These are phyloP conservation scores for Camellia oleifera DNA, from an alignment of 179 eudicot genomes.

Conservation along the genomic window DNA sequence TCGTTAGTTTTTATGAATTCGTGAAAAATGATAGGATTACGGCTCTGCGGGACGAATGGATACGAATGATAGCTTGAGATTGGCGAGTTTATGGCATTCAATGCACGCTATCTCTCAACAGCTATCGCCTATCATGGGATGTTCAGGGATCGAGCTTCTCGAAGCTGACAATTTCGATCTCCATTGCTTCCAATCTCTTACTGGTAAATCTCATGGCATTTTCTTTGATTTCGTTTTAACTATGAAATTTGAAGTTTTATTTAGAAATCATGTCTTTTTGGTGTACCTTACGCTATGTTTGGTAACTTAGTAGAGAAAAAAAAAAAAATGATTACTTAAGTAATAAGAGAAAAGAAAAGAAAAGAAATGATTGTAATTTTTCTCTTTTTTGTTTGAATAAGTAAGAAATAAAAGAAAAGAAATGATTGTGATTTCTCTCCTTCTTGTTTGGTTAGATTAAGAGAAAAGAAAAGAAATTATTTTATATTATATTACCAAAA, in stretches of 20 bases:
- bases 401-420: no score
- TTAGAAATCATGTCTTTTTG: background rate
- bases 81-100: constrained; percentile 93
- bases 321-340: no score
- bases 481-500: no score
- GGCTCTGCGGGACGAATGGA: constrained; percentile 95
- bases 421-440: no score
- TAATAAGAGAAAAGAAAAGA: no score
- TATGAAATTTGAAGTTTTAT: no score
- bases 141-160: constrained; percentile 80
- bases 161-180: constrained; percentile 93
- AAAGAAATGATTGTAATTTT: no score
- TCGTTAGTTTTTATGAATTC: background rate
- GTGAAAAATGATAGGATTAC: constrained; percentile 56
- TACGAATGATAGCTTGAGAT: constrained; percentile 85
- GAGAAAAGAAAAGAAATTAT: no score
- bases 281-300: background rate
- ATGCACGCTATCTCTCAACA: constrained; percentile 98
- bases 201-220: constrained; percentile 42
- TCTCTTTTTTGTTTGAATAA: no score
- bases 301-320: no score
- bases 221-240: background rate
- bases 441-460: no score
- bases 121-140: constrained; percentile 67
- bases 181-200: constrained; percentile 92